Conservation (phyloP, 805 yeast genomes). For the Wickerhamomyces queroliae region DNA sequence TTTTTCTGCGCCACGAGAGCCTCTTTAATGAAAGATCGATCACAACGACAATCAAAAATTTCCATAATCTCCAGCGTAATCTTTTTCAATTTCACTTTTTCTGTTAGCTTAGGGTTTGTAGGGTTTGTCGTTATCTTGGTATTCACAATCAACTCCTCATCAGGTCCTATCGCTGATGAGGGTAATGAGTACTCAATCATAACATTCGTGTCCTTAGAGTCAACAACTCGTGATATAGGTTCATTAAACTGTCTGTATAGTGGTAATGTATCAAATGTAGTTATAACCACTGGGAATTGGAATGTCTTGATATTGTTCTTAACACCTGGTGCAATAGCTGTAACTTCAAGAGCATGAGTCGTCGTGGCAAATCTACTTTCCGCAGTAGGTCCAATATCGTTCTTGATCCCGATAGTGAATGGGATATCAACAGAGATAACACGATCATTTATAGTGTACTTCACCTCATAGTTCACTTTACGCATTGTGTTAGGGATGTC, state of each 20-base stretch:
- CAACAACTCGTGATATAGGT: slow-evolving; percentile 36
- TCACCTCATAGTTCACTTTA: slow-evolving; percentile 26
- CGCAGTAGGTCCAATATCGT: slow-evolving; percentile 48
- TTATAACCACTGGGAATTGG: slow-evolving; percentile 47
- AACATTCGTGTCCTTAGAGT: slow-evolving; percentile 44
- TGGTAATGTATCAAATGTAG: slow-evolving; percentile 52
- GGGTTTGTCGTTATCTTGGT: slow-evolving; percentile 32
- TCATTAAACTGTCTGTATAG: slow-evolving; percentile 49
- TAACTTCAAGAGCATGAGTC: slow-evolving; percentile 37
- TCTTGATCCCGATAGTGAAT: slow-evolving; percentile 47
- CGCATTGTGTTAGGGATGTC: slow-evolving; percentile 27
- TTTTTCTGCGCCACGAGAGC: slow-evolving; percentile 24
- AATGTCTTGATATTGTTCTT: slow-evolving; percentile 8
- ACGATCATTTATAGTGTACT: slow-evolving; percentile 32
- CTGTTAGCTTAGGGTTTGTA: slow-evolving; percentile 6
- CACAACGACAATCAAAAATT: slow-evolving; percentile 34
- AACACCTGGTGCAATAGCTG: slow-evolving; percentile 13
- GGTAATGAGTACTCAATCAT: slow-evolving; percentile 41
- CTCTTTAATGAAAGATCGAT: slow-evolving; percentile 40
- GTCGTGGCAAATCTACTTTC: slow-evolving; percentile 43
- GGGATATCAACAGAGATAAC: slow-evolving; percentile 56
- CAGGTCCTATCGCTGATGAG: slow-evolving; percentile 52
- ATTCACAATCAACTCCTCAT: slow-evolving; percentile 38
- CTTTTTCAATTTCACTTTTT: slow-evolving; percentile 34
- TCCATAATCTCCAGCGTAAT: slow-evolving; percentile 47